Conservation (phyloP, 1,284 basidiomycete genomes). For the Puccinia sorghi region DNA sequence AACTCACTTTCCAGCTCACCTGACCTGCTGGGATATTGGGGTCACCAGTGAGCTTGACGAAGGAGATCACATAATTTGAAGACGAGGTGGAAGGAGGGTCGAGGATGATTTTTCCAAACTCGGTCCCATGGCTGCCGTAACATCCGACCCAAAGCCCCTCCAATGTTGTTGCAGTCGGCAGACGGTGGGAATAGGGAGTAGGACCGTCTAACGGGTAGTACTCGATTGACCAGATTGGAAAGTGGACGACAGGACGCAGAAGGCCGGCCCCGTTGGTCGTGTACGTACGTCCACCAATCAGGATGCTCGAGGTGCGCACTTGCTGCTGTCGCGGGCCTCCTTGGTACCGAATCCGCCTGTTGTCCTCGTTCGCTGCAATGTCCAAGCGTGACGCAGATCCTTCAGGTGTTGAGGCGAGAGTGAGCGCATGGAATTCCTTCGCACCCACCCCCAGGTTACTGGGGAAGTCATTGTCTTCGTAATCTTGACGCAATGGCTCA, state of each 20-base stretch:
- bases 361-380: neutral
- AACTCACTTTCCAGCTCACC: conserved; percentile 4
- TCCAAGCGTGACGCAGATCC: neutral
- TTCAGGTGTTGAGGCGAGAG: conserved; percentile 16
- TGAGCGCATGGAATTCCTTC: conserved; percentile 11
- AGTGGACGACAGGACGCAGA: conserved; percentile 7
- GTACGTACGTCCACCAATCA: conserved; percentile 8
- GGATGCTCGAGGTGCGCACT: neutral
- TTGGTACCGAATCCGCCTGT: conserved; percentile 14
- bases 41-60: conserved; percentile 36
- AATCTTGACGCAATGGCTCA: neutral
- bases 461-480: neutral
- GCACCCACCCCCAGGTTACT: neutral
- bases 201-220: conserved; percentile 14
- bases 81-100: neutral
- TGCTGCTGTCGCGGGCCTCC: conserved; percentile 4
- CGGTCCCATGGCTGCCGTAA: conserved; percentile 25
- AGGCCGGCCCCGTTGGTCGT: conserved; percentile 10
- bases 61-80: conserved; percentile 7
- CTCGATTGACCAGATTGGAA: conserved; percentile 24
- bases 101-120: conserved; percentile 13
- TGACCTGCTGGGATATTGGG: conserved; percentile 24
- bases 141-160: conserved; percentile 32
- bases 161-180: neutral
- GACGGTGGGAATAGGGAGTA: neutral